Percentiles rank a stretch among this genome's conserved stretches.
These are phyloP conservation scores for Curvularia sp. DNA, from an alignment of 2,329 filamentous ascomycete genomes.

Conservation along the genomic window DNA sequence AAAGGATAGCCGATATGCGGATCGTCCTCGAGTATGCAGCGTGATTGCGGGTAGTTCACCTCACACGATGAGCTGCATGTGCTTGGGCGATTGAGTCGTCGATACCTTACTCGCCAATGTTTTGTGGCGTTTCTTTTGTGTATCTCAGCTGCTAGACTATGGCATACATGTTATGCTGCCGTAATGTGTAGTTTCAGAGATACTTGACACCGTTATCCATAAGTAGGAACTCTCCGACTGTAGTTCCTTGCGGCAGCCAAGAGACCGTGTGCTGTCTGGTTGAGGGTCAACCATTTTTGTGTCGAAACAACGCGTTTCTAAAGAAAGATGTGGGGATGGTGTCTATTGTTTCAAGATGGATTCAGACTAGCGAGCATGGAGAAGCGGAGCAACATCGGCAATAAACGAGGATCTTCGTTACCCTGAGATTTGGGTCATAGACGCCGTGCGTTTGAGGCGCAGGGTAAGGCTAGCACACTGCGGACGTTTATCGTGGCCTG, in stretches of 20 bases:
- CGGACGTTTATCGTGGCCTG: background rate
- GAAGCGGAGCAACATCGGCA: constrained; percentile 12
- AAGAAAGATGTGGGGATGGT: constrained; percentile 28
- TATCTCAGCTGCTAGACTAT: background rate
- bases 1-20: constrained; percentile 21
- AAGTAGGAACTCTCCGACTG: background rate
- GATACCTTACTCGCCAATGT: background rate
- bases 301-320: constrained; percentile 31
- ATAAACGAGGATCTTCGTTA: constrained; percentile 24
- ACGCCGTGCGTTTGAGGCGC: constrained; percentile 19
- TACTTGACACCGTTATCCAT: background rate
- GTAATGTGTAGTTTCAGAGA: background rate
- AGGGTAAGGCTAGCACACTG: background rate
- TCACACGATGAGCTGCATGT: background rate
- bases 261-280: constrained; percentile 4
- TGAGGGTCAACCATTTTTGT: constrained; percentile 10
- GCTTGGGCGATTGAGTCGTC: background rate
- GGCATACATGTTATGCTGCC: constrained; percentile 1
- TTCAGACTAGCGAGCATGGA: constrained; percentile 17
- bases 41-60: background rate
- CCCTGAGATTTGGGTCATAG: constrained; percentile 14
- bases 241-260: constrained; percentile 7
- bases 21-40: constrained; percentile 15
- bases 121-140: constrained; percentile 4
- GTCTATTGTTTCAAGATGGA: constrained; percentile 25